phyloP scores from a whole-genome alignment of 208 protist species.

The Acanthamoeba comandoni region DNA sequence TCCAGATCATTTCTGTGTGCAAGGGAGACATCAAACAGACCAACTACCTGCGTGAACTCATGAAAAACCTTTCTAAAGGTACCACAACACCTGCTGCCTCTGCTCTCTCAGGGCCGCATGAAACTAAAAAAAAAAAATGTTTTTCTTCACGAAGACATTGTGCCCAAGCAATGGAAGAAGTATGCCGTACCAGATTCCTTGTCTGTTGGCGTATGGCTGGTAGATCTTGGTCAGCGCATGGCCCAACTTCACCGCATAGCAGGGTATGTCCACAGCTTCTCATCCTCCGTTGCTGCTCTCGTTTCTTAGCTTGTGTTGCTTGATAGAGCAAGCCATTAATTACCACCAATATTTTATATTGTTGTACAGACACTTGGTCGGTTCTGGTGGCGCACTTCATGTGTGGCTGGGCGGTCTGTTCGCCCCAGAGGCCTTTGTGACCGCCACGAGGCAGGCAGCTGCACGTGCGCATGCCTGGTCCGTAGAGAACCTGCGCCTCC shows the following conservation, averaged over 20 bases:
- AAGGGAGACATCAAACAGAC: conserved; percentile 91
- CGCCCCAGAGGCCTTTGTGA: conserved; percentile 95
- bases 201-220: conserved; percentile 88
- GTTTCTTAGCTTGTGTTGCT: conserved; percentile 72
- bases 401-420: conserved; percentile 96
- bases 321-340: not conserved
- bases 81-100: too few species aligned
- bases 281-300: not conserved
- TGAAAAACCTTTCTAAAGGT: conserved; percentile 89
- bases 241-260: conserved; percentile 81
- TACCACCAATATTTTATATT: too few species aligned
- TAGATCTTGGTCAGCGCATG: conserved; percentile 87
- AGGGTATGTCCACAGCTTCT: conserved; percentile 76
- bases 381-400: conserved; percentile 30
- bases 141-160: conserved; percentile 87
- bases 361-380: conserved; percentile 12
- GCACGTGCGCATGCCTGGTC: conserved; percentile 91
- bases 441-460: conserved; percentile 96
- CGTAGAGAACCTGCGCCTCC: conserved; percentile 93
- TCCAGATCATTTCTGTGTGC: conserved; percentile 87
- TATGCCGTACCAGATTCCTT: conserved; percentile 88
- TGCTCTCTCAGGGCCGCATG: not conserved
- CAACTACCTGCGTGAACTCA: conserved; percentile 91
- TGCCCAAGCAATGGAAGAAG: conserved; percentile 91
- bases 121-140: not conserved